phyloP scores from a whole-genome alignment of 2,329 filamentous ascomycete genomes.

The Botryotinia convoluta region DNA sequence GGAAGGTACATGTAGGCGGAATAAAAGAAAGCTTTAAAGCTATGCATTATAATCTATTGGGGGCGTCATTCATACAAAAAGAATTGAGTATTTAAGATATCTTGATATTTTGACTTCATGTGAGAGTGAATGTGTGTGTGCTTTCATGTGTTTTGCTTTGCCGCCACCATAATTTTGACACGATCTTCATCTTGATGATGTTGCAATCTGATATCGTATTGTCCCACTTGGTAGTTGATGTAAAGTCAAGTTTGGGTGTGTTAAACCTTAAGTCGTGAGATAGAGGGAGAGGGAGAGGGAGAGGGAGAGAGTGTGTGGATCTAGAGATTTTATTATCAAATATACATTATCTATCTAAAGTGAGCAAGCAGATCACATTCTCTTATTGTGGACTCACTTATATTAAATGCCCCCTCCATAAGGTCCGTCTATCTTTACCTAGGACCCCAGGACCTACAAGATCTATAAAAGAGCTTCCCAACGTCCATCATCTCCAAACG shows the following conservation, averaged over 20 bases:
- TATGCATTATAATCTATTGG: slow-evolving; percentile 9
- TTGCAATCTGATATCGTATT: not conserved
- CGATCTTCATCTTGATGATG: not conserved
- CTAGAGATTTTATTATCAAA: not conserved
- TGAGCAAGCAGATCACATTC: too few relatives aligned
- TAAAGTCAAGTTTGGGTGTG: not conserved
- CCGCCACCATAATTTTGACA: not conserved
- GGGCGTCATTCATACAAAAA: slow-evolving; percentile 14
- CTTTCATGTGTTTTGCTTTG: not conserved
- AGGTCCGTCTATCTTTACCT: not conserved
- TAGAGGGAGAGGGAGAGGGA: not conserved
- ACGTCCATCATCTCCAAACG: not conserved
- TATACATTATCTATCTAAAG: not conserved
- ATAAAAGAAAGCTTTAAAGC: not conserved
- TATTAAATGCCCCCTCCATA: not conserved
- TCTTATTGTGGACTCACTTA: not conserved
- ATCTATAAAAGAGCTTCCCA: not conserved
- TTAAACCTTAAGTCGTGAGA: not conserved
- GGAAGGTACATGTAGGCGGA: not conserved
- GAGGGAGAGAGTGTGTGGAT: not conserved
- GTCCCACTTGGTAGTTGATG: not conserved
- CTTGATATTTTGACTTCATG: not conserved
- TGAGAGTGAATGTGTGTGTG: not conserved
- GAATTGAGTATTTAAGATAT: not conserved
- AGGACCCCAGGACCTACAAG: not conserved